Percentiles rank a stretch among this genome's conserved stretches.
phyloP scores from a whole-genome alignment of 495 filamentous ascomycete species.

The Xylaria sp. region DNA sequence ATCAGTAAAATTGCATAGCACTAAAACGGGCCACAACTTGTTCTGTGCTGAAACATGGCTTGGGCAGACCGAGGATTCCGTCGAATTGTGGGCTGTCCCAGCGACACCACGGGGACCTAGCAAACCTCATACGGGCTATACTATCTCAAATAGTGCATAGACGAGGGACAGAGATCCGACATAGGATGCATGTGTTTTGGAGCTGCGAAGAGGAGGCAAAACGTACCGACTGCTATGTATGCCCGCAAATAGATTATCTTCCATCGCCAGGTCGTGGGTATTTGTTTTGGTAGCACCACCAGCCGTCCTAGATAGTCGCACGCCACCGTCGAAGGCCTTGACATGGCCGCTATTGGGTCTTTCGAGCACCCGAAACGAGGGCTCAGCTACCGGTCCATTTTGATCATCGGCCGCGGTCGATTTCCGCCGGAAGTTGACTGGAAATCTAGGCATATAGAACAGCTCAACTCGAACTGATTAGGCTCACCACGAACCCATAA shows the following conservation, averaged over 20 bases:
- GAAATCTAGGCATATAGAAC: constrained; percentile 61
- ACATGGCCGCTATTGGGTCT: constrained; percentile 43
- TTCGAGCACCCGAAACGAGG: constrained; percentile 59
- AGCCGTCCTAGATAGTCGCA: constrained; percentile 40
- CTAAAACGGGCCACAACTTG: constrained; percentile 29
- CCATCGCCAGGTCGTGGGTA: constrained; percentile 46
- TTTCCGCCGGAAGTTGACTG: constrained; percentile 59
- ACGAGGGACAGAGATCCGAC: neutral
- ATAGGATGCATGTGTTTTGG: neutral
- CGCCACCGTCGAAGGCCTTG: constrained; percentile 53
- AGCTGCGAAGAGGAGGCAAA: neutral
- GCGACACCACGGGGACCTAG: neutral
- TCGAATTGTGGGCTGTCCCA: neutral
- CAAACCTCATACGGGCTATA: neutral
- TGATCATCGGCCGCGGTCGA: constrained; percentile 57
- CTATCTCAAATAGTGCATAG: neutral
- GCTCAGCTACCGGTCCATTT: constrained; percentile 50
- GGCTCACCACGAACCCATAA: constrained; percentile 37
- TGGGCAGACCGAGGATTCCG: neutral
- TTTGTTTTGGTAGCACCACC: constrained; percentile 37
- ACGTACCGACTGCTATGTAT: constrained; percentile 63
- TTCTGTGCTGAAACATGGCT: neutral
- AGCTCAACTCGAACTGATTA: constrained; percentile 36
- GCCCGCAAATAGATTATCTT: constrained; percentile 64
- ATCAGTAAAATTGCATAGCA: constrained; percentile 42